These are phyloP conservation scores for Colletotrichum sojae DNA, from an alignment of 2,329 filamentous ascomycete species.

Conservation along the genomic window DNA sequence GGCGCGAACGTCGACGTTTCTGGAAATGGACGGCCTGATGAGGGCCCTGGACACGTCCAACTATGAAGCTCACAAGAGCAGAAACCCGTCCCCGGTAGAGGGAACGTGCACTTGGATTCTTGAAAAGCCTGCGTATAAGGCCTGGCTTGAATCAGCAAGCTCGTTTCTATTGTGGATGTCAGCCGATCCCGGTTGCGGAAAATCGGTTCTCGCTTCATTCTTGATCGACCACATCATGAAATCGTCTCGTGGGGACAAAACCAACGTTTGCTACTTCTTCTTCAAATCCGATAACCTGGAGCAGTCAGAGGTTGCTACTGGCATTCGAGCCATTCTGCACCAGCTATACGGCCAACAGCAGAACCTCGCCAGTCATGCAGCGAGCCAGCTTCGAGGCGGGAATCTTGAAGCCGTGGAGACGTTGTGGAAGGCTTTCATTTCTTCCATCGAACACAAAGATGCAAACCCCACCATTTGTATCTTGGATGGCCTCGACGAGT, in stretches of 20 bases:
- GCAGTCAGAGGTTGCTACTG: slow-evolving; percentile 31
- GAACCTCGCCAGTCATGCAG: background rate
- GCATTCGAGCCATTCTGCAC: slow-evolving; percentile 26
- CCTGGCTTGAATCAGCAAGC: slow-evolving; percentile 14
- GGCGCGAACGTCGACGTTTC: slow-evolving; percentile 1
- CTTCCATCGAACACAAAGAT: slow-evolving; percentile 1
- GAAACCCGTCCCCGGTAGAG: slow-evolving; percentile 35
- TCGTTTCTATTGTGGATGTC: slow-evolving; percentile 39
- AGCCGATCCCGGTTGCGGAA: slow-evolving; percentile 41
- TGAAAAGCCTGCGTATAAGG: slow-evolving; percentile 24
- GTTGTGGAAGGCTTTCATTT: slow-evolving; percentile 22
- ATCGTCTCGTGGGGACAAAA: background rate
- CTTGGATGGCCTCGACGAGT: slow-evolving; percentile 43
- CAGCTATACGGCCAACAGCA: slow-evolving; percentile 34
- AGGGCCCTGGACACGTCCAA: slow-evolving; percentile 20
- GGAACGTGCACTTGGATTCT: slow-evolving; percentile 42
- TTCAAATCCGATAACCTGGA: slow-evolving; percentile 41
- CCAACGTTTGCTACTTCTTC: slow-evolving; percentile 42
- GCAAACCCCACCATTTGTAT: slow-evolving; percentile 41
- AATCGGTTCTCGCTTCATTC: slow-evolving; percentile 38
- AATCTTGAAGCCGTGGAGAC: background rate
- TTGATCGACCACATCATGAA: slow-evolving; percentile 35
- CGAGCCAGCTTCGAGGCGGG: slow-evolving; percentile 4
- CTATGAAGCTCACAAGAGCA: slow-evolving; percentile 31
- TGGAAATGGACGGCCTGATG: slow-evolving; percentile 22